phyloP scores from a whole-genome alignment of 2,329 filamentous ascomycete genomes.

The Monilinia polystroma region DNA sequence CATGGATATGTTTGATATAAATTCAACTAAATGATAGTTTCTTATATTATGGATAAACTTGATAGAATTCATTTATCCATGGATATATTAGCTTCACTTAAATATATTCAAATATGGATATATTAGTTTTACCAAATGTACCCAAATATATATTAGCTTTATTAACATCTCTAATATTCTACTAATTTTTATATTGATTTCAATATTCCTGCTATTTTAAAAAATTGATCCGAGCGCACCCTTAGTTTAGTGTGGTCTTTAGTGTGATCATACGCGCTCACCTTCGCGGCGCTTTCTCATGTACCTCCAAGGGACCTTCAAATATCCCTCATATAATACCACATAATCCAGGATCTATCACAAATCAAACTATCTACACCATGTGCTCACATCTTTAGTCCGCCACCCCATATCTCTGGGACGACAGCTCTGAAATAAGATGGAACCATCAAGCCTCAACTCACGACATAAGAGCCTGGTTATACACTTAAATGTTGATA shows the following conservation, averaged over 20 bases:
- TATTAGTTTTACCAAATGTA: too few species aligned
- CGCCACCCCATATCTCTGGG: conserved; percentile 50
- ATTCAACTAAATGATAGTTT: too few species aligned
- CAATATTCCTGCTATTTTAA: too few species aligned
- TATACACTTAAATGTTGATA: conserved; percentile 41
- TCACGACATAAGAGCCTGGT: conserved; percentile 33
- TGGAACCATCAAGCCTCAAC: conserved; percentile 31
- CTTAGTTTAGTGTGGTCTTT: neutral
- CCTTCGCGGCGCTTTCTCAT: neutral
- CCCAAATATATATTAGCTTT: too few species aligned
- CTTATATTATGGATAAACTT: too few species aligned
- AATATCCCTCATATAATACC: conserved; percentile 17
- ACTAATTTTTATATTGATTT: too few species aligned
- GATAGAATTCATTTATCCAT: too few species aligned
- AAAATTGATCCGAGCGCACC: too few species aligned
- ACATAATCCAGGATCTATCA: neutral
- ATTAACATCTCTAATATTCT: too few species aligned
- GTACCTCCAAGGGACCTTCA: neutral
- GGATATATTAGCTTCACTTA: too few species aligned
- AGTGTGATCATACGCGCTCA: neutral
- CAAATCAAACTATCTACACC: neutral
- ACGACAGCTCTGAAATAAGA: conserved; percentile 56
- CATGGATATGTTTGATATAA: too few species aligned
- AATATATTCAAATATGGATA: too few species aligned
- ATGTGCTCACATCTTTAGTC: conserved; percentile 59